phyloP scores from a whole-genome alignment of 1,284 basidiomycete species.

The Serendipita sp. region DNA sequence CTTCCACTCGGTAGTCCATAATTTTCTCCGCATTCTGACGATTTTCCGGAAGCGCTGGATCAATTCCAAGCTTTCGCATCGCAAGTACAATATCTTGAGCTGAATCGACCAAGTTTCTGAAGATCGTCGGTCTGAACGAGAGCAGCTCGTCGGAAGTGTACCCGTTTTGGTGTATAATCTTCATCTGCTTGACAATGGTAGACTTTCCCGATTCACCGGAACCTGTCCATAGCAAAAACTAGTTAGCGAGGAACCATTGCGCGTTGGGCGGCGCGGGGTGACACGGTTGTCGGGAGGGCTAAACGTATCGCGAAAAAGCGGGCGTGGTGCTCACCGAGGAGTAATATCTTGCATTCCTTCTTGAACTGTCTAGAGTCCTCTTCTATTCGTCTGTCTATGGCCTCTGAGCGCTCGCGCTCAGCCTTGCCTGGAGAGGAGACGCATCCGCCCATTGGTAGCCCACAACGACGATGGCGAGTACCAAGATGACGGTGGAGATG shows the following conservation, averaged over 20 bases:
- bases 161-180: slow-evolving; percentile 94
- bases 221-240: slow-evolving; percentile 24
- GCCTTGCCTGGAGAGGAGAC: slow-evolving; percentile 40
- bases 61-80: slow-evolving; percentile 80
- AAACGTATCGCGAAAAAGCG: not conserved
- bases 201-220: slow-evolving; percentile 87
- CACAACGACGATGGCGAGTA: not conserved
- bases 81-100: slow-evolving; percentile 81
- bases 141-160: slow-evolving; percentile 72
- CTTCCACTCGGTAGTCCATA: slow-evolving; percentile 30
- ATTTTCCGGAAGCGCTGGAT: slow-evolving; percentile 67
- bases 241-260: not conserved
- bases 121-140: slow-evolving; percentile 67
- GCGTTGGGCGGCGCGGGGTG: not conserved
- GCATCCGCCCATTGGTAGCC: slow-evolving; percentile 45
- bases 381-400: slow-evolving; percentile 59
- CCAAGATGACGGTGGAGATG: not conserved
- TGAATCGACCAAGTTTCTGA: slow-evolving; percentile 62
- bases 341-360: slow-evolving; percentile 87
- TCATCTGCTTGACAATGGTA: slow-evolving; percentile 98
- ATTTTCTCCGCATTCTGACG: slow-evolving; percentile 52
- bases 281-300: slow-evolving; percentile 1
- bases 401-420: slow-evolving; percentile 52
- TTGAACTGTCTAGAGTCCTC: slow-evolving; percentile 63
- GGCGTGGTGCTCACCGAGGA: slow-evolving; percentile 48